phyloP scores from a whole-genome alignment of 2,329 filamentous ascomycete species.

The Leptographium lundbergii region DNA sequence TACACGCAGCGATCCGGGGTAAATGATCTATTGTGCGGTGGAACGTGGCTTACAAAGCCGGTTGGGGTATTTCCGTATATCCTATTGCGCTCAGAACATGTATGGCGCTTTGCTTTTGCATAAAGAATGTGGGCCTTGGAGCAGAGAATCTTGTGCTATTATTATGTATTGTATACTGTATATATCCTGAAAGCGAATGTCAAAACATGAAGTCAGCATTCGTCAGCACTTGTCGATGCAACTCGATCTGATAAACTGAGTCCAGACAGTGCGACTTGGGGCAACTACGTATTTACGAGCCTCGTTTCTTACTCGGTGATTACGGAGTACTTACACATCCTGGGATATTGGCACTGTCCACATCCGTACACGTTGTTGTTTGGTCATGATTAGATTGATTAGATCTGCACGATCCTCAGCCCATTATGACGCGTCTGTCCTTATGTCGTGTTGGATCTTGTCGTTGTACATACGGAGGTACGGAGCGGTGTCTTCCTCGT shows the following conservation, averaged over 20 bases:
- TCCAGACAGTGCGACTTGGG: not conserved
- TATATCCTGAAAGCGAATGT: too few relatives aligned
- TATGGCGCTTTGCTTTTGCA: not conserved
- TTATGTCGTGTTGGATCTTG: not conserved
- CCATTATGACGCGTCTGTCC: not conserved
- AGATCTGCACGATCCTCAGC: not conserved
- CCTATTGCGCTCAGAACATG: not conserved
- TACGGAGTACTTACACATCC: too few relatives aligned
- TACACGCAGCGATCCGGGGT: not conserved
- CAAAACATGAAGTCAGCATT: not conserved
- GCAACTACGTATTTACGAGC: not conserved
- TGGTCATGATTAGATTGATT: conserved; percentile 1
- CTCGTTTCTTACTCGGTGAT: too few relatives aligned
- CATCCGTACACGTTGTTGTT: not conserved
- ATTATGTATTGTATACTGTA: not conserved
- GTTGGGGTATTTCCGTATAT: conserved; percentile 1
- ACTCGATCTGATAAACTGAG: not conserved
- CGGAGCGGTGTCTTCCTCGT: not conserved
- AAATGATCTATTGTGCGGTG: not conserved
- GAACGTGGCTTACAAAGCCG: not conserved
- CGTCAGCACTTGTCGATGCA: not conserved
- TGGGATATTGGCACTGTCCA: not conserved
- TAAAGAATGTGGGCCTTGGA: not conserved
- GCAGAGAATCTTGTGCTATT: not conserved
- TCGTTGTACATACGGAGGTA: too few relatives aligned